phyloP scores from a whole-genome alignment of 208 protist genomes.

The Trichomonas vaginalis region DNA sequence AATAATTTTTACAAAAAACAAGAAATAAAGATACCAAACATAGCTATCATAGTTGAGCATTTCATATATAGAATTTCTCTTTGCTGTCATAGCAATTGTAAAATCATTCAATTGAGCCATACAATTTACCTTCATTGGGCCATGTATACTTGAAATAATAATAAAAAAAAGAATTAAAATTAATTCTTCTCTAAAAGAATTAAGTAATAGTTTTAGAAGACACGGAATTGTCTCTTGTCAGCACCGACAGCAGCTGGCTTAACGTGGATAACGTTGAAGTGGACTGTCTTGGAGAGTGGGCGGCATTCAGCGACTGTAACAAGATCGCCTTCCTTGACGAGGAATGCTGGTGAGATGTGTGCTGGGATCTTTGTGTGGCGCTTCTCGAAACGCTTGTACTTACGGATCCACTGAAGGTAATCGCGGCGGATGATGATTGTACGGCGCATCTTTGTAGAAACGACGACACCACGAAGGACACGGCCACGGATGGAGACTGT shows the following conservation, averaged over 20 bases:
- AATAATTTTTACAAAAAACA: no score
- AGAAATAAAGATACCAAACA: no score
- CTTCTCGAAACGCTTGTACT: constrained; percentile 99
- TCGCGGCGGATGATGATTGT: constrained; percentile 93
- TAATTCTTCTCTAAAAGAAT: no score
- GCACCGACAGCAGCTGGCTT: constrained; percentile 19
- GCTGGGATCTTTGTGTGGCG: constrained; percentile 94
- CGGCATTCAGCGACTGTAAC: constrained; percentile 85
- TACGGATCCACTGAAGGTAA: constrained; percentile 99
- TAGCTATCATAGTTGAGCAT: no score
- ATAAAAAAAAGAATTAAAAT: no score
- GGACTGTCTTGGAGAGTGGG: constrained; percentile 96
- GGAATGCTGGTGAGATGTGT: constrained; percentile 93
- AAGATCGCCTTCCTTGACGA: constrained; percentile 85
- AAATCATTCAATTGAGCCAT: no score
- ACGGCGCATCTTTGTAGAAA: constrained; percentile 93
- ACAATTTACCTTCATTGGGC: no score
- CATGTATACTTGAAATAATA: no score
- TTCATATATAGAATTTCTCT: no score
- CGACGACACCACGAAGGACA: constrained; percentile 87
- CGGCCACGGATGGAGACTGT: constrained; percentile 96
- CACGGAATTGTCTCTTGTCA: neutral
- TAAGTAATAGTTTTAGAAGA: no score
- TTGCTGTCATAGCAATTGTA: no score
- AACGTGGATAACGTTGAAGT: constrained; percentile 96